phyloP scores from a whole-genome alignment of 331 rosid species.

The Arachis monticola region DNA sequence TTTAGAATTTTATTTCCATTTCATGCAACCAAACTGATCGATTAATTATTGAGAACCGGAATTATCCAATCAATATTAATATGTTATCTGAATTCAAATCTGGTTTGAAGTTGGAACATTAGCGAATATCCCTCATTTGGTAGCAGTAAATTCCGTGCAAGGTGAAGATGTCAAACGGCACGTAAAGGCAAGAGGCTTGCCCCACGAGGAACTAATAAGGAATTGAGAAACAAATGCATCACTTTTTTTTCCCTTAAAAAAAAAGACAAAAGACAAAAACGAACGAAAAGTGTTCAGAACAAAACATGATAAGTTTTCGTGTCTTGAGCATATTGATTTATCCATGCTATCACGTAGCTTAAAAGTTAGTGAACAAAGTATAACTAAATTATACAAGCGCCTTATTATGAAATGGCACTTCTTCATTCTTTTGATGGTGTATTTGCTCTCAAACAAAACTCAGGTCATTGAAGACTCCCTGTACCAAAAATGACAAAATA shows the following conservation, averaged over 20 bases:
- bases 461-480: too few species aligned
- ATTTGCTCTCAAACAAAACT: too few species aligned
- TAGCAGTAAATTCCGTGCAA: neutral
- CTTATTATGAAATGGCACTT: neutral
- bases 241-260: too few species aligned
- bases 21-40: neutral
- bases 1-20: neutral
- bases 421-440: neutral
- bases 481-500: too few species aligned
- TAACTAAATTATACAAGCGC: neutral
- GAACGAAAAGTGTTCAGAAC: conserved; percentile 1
- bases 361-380: neutral
- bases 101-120: neutral
- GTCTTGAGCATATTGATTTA: neutral
- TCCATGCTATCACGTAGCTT: neutral
- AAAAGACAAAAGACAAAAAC: neutral
- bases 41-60: neutral
- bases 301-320: neutral
- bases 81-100: neutral
- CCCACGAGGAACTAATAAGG: conserved; percentile 18
- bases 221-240: neutral
- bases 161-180: neutral
- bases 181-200: conserved; percentile 4
- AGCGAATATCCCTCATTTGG: neutral
- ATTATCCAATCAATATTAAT: neutral